Percentiles rank a stretch among this genome's conserved stretches.
Evolutionary conservation across 805 yeast genomes (phyloP).

Genomic region (Ogataea pini): DNA sequence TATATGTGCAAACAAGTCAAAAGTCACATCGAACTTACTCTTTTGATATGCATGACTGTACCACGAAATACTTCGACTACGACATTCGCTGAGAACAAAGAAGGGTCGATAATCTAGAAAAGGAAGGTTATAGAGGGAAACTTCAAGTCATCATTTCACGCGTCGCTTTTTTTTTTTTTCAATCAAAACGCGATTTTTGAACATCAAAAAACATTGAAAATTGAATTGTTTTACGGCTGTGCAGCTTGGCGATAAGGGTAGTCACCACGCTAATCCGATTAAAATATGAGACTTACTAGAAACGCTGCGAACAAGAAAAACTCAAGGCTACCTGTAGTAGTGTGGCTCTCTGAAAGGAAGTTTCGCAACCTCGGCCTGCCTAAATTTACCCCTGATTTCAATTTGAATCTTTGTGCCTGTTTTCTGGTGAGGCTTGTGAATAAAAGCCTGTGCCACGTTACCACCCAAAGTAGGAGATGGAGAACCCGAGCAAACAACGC

Average conservation of each 20-base stretch:
- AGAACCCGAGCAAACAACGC: constrained; percentile 60
- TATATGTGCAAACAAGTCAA: background rate
- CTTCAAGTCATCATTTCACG: background rate
- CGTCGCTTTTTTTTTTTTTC: constrained; percentile 3
- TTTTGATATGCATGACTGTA: constrained; percentile 27
- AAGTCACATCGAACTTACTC: constrained; percentile 26
- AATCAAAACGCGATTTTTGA: constrained; percentile 5
- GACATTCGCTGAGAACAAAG: background rate
- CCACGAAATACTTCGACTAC: background rate
- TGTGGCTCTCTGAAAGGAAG: constrained; percentile 81
- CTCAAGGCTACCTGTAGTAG: constrained; percentile 49
- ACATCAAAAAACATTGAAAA: too few species aligned
- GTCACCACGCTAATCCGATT: background rate
- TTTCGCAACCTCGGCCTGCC: constrained; percentile 74
- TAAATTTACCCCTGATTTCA: constrained; percentile 79
- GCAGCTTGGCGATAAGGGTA: background rate
- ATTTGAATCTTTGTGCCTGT: constrained; percentile 71
- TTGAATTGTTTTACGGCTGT: background rate
- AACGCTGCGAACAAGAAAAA: constrained; percentile 5
- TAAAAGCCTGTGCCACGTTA: constrained; percentile 90
- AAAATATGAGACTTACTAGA: background rate
- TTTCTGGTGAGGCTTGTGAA: constrained; percentile 69
- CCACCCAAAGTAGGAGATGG: constrained; percentile 62
- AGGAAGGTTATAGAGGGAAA: background rate
- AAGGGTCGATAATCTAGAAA: background rate